Evolutionary conservation across 2,329 filamentous ascomycete species (phyloP).

Genomic region (Hypoxylon sp.): DNA sequence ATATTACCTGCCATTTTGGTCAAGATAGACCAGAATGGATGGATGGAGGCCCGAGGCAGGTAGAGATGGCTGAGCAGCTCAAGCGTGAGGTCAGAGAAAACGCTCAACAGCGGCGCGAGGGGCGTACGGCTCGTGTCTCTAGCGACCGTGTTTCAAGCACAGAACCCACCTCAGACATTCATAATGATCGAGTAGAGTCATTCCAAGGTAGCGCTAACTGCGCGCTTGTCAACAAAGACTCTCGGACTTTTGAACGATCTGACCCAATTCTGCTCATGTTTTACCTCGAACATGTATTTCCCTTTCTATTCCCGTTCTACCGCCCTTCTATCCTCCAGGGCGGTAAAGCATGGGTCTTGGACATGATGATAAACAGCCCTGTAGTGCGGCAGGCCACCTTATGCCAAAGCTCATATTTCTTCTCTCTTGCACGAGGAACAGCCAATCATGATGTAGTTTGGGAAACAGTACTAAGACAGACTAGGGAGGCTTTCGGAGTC

Average conservation of each 20-base stretch:
- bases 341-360: conserved; percentile 43
- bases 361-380: conserved; percentile 50
- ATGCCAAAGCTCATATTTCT: too few species aligned
- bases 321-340: conserved; percentile 43
- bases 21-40: conserved; percentile 57
- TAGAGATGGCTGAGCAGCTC: conserved; percentile 55
- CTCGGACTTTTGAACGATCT: conserved; percentile 25
- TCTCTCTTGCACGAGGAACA: too few species aligned
- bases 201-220: conserved; percentile 19
- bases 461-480: too few species aligned
- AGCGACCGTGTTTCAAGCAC: not conserved
- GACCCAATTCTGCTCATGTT: conserved; percentile 47
- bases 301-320: conserved; percentile 51
- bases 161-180: not conserved
- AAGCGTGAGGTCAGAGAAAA: conserved; percentile 46
- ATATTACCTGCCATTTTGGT: conserved; percentile 59
- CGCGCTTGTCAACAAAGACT: conserved; percentile 11
- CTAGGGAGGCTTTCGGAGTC: too few species aligned
- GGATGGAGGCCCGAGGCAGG: conserved; percentile 55
- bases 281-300: conserved; percentile 48
- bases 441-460: too few species aligned
- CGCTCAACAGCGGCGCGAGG: conserved; percentile 30
- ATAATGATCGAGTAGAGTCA: conserved; percentile 3
- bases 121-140: conserved; percentile 16
- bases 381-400: too few species aligned